phyloP scores from a whole-genome alignment of 371 early-diverging fungal genomes.

The Mortierella sp. region DNA sequence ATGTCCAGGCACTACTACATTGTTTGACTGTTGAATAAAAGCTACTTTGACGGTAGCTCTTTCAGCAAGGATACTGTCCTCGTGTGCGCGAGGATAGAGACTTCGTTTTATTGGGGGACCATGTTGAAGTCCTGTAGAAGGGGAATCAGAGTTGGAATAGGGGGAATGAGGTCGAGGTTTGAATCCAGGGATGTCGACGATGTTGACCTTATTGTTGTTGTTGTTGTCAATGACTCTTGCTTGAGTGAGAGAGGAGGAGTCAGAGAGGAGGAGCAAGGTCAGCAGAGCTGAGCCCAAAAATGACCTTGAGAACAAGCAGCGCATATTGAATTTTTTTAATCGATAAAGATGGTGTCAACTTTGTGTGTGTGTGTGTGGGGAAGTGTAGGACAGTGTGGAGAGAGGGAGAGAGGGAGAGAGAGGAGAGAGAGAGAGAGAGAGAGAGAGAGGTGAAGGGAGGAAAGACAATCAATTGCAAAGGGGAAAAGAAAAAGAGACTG shows the following conservation, averaged over 20 bases:
- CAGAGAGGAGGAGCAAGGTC: slow-evolving; percentile 16
- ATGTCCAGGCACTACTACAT: no score
- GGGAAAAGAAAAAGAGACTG: no score
- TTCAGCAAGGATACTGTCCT: slow-evolving; percentile 7
- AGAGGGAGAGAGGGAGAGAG: background rate
- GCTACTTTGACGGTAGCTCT: background rate
- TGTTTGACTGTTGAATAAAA: background rate
- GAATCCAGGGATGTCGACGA: background rate
- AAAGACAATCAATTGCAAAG: background rate
- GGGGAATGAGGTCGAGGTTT: slow-evolving; percentile 25
- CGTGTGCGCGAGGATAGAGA: slow-evolving; percentile 26
- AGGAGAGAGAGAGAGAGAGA: slow-evolving; percentile 1
- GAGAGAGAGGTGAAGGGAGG: background rate
- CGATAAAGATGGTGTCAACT: background rate
- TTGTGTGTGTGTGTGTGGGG: background rate
- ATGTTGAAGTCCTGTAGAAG: background rate
- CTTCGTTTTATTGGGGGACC: slow-evolving; percentile 17
- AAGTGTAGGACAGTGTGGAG: background rate
- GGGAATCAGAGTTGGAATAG: slow-evolving; percentile 8
- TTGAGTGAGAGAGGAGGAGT: slow-evolving; percentile 2
- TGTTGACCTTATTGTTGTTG: slow-evolving; percentile 1
- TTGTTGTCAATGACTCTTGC: background rate
- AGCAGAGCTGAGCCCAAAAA: slow-evolving; percentile 26
- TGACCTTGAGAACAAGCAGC: slow-evolving; percentile 1
- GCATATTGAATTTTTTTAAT: slow-evolving; percentile 9